phyloP scores from a whole-genome alignment of 345 rosid genomes.

The Linum lewisii region DNA sequence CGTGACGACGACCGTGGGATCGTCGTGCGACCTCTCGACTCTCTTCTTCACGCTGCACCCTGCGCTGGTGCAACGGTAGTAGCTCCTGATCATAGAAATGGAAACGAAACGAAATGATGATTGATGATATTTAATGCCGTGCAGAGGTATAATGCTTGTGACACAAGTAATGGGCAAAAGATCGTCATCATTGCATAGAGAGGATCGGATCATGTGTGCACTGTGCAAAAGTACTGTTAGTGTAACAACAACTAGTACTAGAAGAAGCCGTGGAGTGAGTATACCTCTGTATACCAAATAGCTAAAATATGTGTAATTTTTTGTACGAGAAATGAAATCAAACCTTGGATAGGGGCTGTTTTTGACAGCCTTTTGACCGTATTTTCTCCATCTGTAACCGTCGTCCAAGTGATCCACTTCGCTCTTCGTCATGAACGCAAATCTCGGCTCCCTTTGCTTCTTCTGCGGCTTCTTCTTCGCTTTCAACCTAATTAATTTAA shows the following conservation, averaged over 20 bases:
- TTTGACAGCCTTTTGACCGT: conserved; percentile 97
- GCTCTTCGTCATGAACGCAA: conserved; percentile 95
- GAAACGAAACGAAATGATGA: not conserved
- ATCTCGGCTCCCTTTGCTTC: conserved; percentile 67
- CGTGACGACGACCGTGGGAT: conserved; percentile 69
- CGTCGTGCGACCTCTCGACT: conserved; percentile 89
- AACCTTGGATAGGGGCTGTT: conserved; percentile 98
- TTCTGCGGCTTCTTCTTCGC: conserved; percentile 81
- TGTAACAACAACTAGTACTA: no score
- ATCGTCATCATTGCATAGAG: not conserved
- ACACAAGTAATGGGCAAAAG: conserved; percentile 4
- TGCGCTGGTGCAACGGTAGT: conserved; percentile 89
- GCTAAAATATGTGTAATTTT: no score
- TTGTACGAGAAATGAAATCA: not conserved
- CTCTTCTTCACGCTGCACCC: conserved; percentile 98
- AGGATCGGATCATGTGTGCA: no score
- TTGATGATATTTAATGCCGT: not conserved
- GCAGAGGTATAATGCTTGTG: conserved; percentile 7
- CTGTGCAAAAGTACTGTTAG: no score
- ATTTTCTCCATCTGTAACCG: conserved; percentile 95
- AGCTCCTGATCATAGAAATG: conserved; percentile 52
- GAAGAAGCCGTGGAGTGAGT: no score
- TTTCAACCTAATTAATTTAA: conserved; percentile 44
- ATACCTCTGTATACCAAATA: no score
- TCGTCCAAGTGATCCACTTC: conserved; percentile 95